A percentile compares a stretch with the other conserved stretches of the same genome.
Evolutionary conservation across 768 basidiomycete genomes (phyloP).

Genomic region (Pleurotus tuber-regium): DNA sequence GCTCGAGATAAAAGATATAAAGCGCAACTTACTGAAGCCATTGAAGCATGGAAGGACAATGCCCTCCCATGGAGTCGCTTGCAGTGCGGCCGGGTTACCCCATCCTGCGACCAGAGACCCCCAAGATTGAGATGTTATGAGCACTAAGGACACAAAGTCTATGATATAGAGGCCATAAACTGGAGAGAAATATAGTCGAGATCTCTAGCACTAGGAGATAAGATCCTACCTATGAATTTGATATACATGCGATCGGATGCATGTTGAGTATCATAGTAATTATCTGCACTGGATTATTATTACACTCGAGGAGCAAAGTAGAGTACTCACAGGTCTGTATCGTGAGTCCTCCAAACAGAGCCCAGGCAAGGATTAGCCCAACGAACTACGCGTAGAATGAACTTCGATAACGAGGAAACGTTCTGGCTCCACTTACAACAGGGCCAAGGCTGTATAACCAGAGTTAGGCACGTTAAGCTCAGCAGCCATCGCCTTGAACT

Average conservation of each 20-base stretch:
- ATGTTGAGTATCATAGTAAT: conserved; percentile 2
- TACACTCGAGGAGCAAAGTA: neutral
- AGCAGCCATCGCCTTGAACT: too few relatives aligned
- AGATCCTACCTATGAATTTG: neutral
- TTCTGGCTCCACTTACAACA: neutral
- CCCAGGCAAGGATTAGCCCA: neutral
- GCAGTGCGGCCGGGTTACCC: neutral
- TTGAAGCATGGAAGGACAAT: neutral
- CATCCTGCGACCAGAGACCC: neutral
- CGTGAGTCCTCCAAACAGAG: neutral
- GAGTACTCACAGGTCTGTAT: neutral
- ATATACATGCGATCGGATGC: neutral
- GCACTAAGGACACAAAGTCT: neutral
- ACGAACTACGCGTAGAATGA: neutral
- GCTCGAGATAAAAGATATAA: neutral
- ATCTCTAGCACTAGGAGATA: too few relatives aligned
- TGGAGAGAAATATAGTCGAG: neutral
- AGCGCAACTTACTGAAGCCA: neutral
- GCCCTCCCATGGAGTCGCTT: neutral
- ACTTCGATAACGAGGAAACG: neutral
- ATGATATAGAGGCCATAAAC: neutral
- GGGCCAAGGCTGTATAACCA: too few relatives aligned
- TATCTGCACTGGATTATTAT: neutral
- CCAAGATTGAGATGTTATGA: neutral
- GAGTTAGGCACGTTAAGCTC: too few relatives aligned